Percentiles rank a stretch among this genome's conserved stretches.
phyloP scores from a whole-genome alignment of 495 filamentous ascomycete genomes.

The Penicillium macrosclerotiorum region DNA sequence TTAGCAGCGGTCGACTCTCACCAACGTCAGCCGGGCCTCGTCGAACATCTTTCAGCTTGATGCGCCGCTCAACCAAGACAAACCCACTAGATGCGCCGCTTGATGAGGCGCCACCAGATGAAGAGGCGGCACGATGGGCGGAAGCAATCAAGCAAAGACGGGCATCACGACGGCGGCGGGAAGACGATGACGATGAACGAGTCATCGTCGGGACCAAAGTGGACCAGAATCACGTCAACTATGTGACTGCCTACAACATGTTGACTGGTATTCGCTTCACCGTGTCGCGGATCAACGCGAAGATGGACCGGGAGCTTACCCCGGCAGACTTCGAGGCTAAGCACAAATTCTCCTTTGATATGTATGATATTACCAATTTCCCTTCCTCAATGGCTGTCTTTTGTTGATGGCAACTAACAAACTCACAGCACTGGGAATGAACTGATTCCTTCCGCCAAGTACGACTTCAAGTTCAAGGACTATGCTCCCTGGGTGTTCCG shows the following conservation, averaged over 20 bases:
- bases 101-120: slow-evolving; percentile 83
- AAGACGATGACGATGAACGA: slow-evolving; percentile 90
- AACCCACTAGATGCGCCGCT: slow-evolving; percentile 77
- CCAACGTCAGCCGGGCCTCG: slow-evolving; percentile 64
- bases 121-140: slow-evolving; percentile 87
- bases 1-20: slow-evolving; percentile 79
- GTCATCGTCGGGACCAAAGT: slow-evolving; percentile 98
- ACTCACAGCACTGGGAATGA: slow-evolving; percentile 81
- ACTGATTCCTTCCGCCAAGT: slow-evolving; percentile 95
- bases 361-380: slow-evolving; percentile 54
- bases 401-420: slow-evolving; percentile 15
- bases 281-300: slow-evolving; percentile 94
- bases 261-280: slow-evolving; percentile 96
- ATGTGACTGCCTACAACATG: slow-evolving; percentile 99
- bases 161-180: slow-evolving; percentile 74
- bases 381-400: neutral
- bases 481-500: slow-evolving; percentile 99
- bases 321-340: slow-evolving; percentile 87
- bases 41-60: slow-evolving; percentile 78
- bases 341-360: slow-evolving; percentile 98
- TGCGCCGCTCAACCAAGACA: slow-evolving; percentile 76
- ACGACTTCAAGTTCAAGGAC: slow-evolving; percentile 99
- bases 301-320: slow-evolving; percentile 84
- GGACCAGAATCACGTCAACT: slow-evolving; percentile 95
- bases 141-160: slow-evolving; percentile 89